Percentiles rank a stretch among this genome's conserved stretches.
Conservation (phyloP, 371 early-diverging fungal genomes). For the Parasitella parasitica region DNA sequence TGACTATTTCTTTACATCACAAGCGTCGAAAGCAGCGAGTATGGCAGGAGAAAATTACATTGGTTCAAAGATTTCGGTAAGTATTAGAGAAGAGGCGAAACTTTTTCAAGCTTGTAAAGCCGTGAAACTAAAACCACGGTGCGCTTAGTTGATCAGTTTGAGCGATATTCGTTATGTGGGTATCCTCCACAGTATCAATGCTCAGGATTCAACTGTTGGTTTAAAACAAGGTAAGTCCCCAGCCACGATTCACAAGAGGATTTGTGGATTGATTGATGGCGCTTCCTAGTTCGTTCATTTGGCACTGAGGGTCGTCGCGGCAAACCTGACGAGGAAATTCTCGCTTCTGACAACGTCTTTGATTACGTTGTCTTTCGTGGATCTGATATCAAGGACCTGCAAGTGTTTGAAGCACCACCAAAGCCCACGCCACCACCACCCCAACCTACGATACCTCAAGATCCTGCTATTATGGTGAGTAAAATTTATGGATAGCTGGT, state of each 20-base stretch:
- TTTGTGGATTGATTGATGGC: background rate
- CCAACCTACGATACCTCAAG: constrained; percentile 70
- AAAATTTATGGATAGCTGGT: background rate
- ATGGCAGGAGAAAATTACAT: constrained; percentile 70
- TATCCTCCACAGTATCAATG: constrained; percentile 84
- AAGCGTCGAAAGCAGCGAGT: background rate
- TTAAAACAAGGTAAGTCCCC: constrained; percentile 73
- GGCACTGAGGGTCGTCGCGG: constrained; percentile 85
- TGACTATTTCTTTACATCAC: background rate
- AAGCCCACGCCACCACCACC: constrained; percentile 51
- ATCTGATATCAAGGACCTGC: constrained; percentile 90
- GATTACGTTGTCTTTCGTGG: constrained; percentile 92
- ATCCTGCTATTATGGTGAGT: constrained; percentile 87
- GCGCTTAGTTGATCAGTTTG: constrained; percentile 73
- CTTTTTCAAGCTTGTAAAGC: too few species aligned
- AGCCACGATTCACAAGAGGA: too few species aligned
- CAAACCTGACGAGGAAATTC: constrained; percentile 82
- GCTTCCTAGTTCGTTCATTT: constrained; percentile 68
- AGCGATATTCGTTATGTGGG: constrained; percentile 93
- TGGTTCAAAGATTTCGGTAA: constrained; percentile 72
- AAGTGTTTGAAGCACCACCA: constrained; percentile 78
- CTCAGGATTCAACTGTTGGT: constrained; percentile 87
- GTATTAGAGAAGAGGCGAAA: too few species aligned
- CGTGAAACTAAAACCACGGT: background rate
- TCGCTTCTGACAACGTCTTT: constrained; percentile 80